Conservation (phyloP, 2,329 filamentous ascomycete genomes). For the Aspergillus hiratsukae region DNA sequence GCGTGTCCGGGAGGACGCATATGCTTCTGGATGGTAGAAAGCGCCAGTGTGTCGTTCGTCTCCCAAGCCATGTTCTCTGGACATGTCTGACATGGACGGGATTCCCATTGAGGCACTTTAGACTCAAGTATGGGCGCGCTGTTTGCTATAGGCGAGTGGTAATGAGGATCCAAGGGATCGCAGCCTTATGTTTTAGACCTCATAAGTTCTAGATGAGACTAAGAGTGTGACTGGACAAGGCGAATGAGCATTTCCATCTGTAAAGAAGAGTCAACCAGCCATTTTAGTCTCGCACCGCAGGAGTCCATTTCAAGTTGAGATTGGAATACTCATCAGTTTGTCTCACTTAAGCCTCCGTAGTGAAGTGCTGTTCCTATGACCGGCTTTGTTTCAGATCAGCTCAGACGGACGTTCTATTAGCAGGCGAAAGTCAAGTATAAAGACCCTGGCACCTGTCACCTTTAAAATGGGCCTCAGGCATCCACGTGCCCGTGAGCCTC, state of each 20-base stretch:
- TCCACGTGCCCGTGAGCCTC: not conserved
- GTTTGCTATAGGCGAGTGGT: not conserved
- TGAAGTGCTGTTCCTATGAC: not conserved
- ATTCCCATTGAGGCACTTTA: constrained; percentile 5
- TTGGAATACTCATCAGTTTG: not conserved
- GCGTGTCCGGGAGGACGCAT: not conserved
- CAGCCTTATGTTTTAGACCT: not conserved
- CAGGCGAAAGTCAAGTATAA: too few species aligned
- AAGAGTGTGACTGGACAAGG: too few species aligned
- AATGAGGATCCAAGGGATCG: not conserved
- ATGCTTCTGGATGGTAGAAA: not conserved
- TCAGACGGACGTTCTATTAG: too few species aligned
- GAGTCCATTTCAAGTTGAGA: too few species aligned
- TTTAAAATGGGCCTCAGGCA: not conserved
- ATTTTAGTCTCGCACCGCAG: too few species aligned
- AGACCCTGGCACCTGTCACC: not conserved
- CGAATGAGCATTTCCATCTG: too few species aligned
- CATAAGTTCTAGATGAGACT: too few species aligned
- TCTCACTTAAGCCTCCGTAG: not conserved
- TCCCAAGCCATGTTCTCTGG: constrained; percentile 1
- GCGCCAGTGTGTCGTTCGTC: constrained; percentile 3
- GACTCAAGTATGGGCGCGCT: constrained; percentile 3
- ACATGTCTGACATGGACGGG: constrained; percentile 10
- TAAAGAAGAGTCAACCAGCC: not conserved
- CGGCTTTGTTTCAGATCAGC: not conserved